These are phyloP conservation scores for Lecanicillium sp. DNA, from an alignment of 2,329 filamentous ascomycete species.

Conservation along the genomic window DNA sequence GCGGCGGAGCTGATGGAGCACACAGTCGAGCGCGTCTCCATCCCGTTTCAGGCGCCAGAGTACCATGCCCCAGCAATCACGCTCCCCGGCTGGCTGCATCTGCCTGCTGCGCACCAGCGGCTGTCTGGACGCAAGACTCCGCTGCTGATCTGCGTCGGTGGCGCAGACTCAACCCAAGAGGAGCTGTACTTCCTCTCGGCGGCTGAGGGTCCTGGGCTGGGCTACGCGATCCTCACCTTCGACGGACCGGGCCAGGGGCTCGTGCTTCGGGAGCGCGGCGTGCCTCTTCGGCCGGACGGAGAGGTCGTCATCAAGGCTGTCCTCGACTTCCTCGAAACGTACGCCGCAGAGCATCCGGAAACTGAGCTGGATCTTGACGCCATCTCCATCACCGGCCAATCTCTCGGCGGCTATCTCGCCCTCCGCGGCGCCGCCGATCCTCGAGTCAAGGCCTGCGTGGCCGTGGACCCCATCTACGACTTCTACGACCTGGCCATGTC, in stretches of 20 bases:
- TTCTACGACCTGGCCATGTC: constrained; percentile 23
- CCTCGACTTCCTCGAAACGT: constrained; percentile 24
- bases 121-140: constrained; percentile 25
- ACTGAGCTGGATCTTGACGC: constrained; percentile 29
- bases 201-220: constrained; percentile 22
- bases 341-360: constrained; percentile 17
- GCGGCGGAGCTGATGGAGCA: constrained; percentile 28
- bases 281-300: constrained; percentile 32
- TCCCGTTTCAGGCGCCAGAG: too few relatives aligned
- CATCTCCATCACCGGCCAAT: constrained; percentile 32
- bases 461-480: constrained; percentile 23
- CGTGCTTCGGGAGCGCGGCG: constrained; percentile 22
- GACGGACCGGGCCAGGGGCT: constrained; percentile 42
- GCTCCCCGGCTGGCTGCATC: constrained; percentile 33
- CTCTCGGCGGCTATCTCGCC: constrained; percentile 41
- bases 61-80: too few relatives aligned
- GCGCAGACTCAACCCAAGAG: constrained; percentile 33
- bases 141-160: constrained; percentile 29
- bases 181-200: constrained; percentile 33
- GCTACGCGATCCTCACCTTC: constrained; percentile 39
- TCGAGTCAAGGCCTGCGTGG: constrained; percentile 38
- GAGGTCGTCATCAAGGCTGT: constrained; percentile 29
- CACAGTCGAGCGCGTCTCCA: constrained; percentile 31
- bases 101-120: constrained; percentile 23
- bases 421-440: constrained; percentile 35